These are phyloP conservation scores for Daldinia childiae DNA, from an alignment of 495 filamentous ascomycete genomes.

Conservation along the genomic window DNA sequence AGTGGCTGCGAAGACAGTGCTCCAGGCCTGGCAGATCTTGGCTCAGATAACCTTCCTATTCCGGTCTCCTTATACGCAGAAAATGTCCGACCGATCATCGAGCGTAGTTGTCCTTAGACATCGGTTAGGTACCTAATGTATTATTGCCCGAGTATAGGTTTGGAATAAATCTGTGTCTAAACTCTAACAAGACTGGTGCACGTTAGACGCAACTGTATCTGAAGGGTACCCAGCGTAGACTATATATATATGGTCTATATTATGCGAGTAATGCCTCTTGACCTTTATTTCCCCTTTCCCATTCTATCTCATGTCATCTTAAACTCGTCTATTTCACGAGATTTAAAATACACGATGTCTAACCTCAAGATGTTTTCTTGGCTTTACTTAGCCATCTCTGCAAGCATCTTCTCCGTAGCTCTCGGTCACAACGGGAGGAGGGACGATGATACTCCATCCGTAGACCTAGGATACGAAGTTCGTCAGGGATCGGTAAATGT, in stretches of 20 bases:
- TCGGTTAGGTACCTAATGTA: too few species aligned
- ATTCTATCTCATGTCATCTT: neutral
- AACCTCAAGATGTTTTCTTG: slow-evolving; percentile 14
- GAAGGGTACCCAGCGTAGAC: neutral
- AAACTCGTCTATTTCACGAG: neutral
- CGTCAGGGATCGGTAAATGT: slow-evolving; percentile 32
- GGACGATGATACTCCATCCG: slow-evolving; percentile 3
- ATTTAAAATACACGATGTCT: neutral
- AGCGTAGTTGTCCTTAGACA: too few species aligned
- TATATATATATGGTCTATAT: neutral
- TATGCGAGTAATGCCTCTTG: neutral
- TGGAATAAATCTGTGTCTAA: neutral
- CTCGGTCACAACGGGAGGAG: slow-evolving; percentile 5
- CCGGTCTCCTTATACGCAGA: slow-evolving; percentile 1
- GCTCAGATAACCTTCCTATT: slow-evolving; percentile 32
- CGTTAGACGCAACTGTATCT: neutral
- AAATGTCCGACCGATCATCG: neutral
- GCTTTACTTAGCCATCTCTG: slow-evolving; percentile 5
- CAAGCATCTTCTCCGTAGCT: neutral
- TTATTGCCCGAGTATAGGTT: neutral
- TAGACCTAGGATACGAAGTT: slow-evolving; percentile 38
- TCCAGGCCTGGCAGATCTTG: slow-evolving; percentile 2
- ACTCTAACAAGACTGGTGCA: neutral
- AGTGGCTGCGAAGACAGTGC: neutral
- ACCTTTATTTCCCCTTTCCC: neutral